phyloP scores from a whole-genome alignment of 2,329 filamentous ascomycete species.

The Cordyceps militaris region DNA sequence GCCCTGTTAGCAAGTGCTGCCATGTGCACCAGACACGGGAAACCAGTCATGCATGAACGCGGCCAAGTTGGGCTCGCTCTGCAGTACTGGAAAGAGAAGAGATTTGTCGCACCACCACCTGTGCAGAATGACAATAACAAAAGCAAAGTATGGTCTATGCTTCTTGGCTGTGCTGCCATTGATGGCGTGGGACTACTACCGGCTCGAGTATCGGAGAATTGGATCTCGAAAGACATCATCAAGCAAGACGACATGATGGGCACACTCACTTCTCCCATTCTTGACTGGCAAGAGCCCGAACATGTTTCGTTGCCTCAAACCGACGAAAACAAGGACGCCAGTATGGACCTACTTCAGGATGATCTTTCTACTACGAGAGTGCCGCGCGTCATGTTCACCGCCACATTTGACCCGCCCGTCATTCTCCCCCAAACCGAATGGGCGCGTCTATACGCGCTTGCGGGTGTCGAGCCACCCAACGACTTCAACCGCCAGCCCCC shows the following conservation, averaged over 20 bases:
- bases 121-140: slow-evolving; percentile 31
- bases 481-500: slow-evolving; percentile 26
- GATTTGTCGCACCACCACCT: slow-evolving; percentile 35
- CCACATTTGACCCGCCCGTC: slow-evolving; percentile 66
- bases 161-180: slow-evolving; percentile 55
- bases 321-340: slow-evolving; percentile 40
- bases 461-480: slow-evolving; percentile 37
- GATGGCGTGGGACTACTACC: slow-evolving; percentile 45
- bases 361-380: slow-evolving; percentile 43
- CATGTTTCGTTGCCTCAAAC: slow-evolving; percentile 49
- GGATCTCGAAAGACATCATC: slow-evolving; percentile 63
- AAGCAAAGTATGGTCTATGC: slow-evolving; percentile 57
- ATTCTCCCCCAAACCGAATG: slow-evolving; percentile 60
- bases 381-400: slow-evolving; percentile 68
- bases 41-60: slow-evolving; percentile 62
- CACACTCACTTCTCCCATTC: slow-evolving; percentile 36
- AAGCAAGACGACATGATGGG: slow-evolving; percentile 42
- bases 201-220: slow-evolving; percentile 64
- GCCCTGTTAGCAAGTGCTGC: slow-evolving; percentile 48
- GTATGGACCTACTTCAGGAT: slow-evolving; percentile 47
- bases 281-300: slow-evolving; percentile 69
- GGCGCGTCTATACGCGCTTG: slow-evolving; percentile 52
- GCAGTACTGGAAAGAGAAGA: slow-evolving; percentile 69
- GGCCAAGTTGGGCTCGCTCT: slow-evolving; percentile 61
- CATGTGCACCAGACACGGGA: slow-evolving; percentile 63